phyloP scores from a whole-genome alignment of 768 basidiomycete species.

The Russula lepida region DNA sequence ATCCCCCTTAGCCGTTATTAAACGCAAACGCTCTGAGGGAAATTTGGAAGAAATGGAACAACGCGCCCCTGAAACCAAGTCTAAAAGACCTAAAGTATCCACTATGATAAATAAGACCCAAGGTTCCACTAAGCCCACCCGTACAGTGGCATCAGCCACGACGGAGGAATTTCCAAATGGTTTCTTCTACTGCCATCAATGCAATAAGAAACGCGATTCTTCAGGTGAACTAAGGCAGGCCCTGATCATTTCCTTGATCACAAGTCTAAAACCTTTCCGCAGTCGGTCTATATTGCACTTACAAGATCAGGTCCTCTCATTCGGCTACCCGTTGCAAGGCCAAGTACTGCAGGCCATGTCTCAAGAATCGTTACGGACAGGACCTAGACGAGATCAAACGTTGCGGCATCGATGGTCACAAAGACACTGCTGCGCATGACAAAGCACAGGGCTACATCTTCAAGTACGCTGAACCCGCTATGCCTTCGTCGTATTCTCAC shows the following conservation, averaged over 20 bases:
- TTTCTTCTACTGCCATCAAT: conserved; percentile 63
- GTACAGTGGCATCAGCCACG: conserved; percentile 5
- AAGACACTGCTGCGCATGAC: conserved; percentile 27
- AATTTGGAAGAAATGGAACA: not conserved
- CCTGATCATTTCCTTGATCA: not conserved
- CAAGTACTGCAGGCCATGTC: conserved; percentile 57
- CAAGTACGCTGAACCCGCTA: conserved; percentile 33
- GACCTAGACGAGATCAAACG: conserved; percentile 37
- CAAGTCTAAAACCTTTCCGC: conserved; percentile 1
- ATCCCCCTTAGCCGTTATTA: conserved; percentile 15
- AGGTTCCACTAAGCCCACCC: not conserved
- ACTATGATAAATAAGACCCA: conserved; percentile 28
- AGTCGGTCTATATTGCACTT: conserved; percentile 36
- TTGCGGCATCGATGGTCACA: conserved; percentile 5
- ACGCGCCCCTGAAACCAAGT: conserved; percentile 17
- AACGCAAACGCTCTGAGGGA: conserved; percentile 24
- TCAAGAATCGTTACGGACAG: conserved; percentile 60
- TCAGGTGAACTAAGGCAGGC: conserved; percentile 31
- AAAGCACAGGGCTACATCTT: conserved; percentile 37
- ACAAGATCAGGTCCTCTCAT: conserved; percentile 21
- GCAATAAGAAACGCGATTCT: conserved; percentile 50
- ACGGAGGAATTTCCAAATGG: conserved; percentile 31
- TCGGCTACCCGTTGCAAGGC: conserved; percentile 40
- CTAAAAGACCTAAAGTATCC: conserved; percentile 37
- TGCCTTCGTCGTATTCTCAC: conserved; percentile 15